phyloP scores from a whole-genome alignment of 371 early-diverging fungal genomes.

The Syncephalastrum sp. region DNA sequence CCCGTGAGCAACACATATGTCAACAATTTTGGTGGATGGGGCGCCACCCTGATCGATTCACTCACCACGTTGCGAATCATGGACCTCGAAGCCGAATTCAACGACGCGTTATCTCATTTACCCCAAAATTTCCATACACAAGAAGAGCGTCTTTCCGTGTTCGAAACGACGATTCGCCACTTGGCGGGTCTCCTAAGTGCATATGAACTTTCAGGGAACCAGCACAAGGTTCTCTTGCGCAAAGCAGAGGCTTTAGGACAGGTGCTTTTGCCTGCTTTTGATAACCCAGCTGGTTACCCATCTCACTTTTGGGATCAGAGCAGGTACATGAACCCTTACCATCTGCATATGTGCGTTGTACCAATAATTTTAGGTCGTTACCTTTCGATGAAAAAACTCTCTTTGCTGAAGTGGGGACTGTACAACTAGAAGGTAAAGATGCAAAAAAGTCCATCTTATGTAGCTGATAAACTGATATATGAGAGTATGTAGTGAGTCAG shows the following conservation, averaged over 20 bases:
- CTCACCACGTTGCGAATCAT: conserved; percentile 79
- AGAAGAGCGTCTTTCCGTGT: conserved; percentile 55
- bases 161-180: conserved; percentile 86
- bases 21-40: conserved; percentile 74
- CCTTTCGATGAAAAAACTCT: conserved; percentile 13
- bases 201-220: conserved; percentile 60
- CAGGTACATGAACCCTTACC: conserved; percentile 17
- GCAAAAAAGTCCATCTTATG: no score
- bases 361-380: not conserved
- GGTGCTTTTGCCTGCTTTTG: conserved; percentile 51
- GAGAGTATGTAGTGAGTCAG: no score
- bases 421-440: conserved; percentile 59
- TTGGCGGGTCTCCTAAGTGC: conserved; percentile 85
- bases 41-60: conserved; percentile 77
- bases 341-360: conserved; percentile 9
- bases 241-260: conserved; percentile 55
- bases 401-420: conserved; percentile 84
- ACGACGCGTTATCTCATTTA: conserved; percentile 36
- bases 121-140: conserved; percentile 41
- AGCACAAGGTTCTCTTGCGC: conserved; percentile 22
- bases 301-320: conserved; percentile 34
- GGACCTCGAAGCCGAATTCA: conserved; percentile 68
- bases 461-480: no score
- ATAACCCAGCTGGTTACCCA: conserved; percentile 60
- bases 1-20: conserved; percentile 37